A percentile compares a stretch with the other conserved stretches of the same genome.
Conservation (phyloP, 495 filamentous ascomycete genomes). For the Astrocystis sublimbata region DNA sequence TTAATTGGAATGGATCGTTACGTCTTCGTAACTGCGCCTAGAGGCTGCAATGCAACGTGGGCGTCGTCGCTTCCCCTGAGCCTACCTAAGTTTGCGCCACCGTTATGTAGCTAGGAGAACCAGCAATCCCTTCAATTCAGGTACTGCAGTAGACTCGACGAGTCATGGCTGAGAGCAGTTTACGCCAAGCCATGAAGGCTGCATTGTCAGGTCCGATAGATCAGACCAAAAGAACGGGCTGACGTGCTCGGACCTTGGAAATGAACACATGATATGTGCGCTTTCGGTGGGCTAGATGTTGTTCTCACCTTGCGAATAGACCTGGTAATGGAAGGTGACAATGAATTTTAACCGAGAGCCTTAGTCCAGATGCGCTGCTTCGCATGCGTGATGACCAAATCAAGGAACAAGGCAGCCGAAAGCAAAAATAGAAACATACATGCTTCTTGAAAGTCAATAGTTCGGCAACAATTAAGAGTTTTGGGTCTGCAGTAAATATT, state of each 20-base stretch:
- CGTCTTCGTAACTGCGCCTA: slow-evolving; percentile 24
- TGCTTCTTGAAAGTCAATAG: neutral
- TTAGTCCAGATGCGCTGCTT: neutral
- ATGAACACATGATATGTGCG: neutral
- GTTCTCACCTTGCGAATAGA: neutral
- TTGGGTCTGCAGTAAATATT: neutral
- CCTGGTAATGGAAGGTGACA: slow-evolving; percentile 7
- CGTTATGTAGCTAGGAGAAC: neutral
- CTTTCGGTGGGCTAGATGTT: slow-evolving; percentile 7
- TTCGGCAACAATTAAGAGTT: neutral
- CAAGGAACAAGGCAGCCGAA: neutral
- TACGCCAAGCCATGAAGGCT: slow-evolving; percentile 9
- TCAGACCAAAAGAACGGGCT: slow-evolving; percentile 15
- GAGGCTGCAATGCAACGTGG: slow-evolving; percentile 21
- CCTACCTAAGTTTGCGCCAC: slow-evolving; percentile 6
- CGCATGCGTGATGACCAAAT: slow-evolving; percentile 2
- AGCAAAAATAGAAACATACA: neutral
- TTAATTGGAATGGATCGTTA: slow-evolving; percentile 36
- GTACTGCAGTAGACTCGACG: slow-evolving; percentile 4
- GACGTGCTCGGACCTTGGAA: slow-evolving; percentile 16
- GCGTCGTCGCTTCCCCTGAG: slow-evolving; percentile 9
- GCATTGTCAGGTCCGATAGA: neutral
- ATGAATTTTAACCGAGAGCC: slow-evolving; percentile 13
- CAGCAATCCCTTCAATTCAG: neutral
- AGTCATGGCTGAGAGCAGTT: neutral